Base-by-base conservation (phyloP, 495 filamentous ascomycete genomes). In the Neurospora pannonica region DNA sequence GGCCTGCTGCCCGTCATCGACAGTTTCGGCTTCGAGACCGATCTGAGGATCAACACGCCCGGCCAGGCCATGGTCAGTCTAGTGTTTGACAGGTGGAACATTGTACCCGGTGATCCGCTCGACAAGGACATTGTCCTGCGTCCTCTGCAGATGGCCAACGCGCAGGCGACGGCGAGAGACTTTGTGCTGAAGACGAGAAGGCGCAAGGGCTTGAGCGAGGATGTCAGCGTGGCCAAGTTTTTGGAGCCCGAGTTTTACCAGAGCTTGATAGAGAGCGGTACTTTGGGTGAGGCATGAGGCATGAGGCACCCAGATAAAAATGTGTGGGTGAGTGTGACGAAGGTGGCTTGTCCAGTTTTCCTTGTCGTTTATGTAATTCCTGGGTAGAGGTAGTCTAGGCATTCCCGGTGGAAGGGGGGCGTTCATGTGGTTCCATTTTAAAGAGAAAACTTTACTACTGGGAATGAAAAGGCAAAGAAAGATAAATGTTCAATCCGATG, bases 1-100 rank as follows among this genome's bases (percentile, higher is more conserved):
- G 96, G 96, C 2, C 86, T 97, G 34, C 92, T 99, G 70, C 96
- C 96, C 1, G 96, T 99, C 40, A 97, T 99, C 77, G 96, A 99
- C 84, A 92, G 89, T 13, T 99, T 99, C 79, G 96, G 96, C 8
- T 98, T 99, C 82, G 96, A 99, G 83, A 98, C 96, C 4, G 96
- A 99, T 84, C 87, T 98, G 54, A 86, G 96, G 46, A 98, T 98
- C 77, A 94, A 97, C 80, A 98, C 97, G 0, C 94, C 97, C 81
- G 95, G 96, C 48, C 92, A 95, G 80, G 93, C 93, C 38, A 92
- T 93, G 80, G 89, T 97, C 70, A 94, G 90, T 77, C 86, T 98
- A n/a, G 93, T 94, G 1, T 99, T 99, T 82, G 96, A 99, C 77
- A 90, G 94, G 48, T 99, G 96, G 96, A 93, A 87, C 75, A 92